These are phyloP conservation scores for Penicillium sp. DNA, from an alignment of 2,329 filamentous ascomycete genomes.

Conservation along the genomic window DNA sequence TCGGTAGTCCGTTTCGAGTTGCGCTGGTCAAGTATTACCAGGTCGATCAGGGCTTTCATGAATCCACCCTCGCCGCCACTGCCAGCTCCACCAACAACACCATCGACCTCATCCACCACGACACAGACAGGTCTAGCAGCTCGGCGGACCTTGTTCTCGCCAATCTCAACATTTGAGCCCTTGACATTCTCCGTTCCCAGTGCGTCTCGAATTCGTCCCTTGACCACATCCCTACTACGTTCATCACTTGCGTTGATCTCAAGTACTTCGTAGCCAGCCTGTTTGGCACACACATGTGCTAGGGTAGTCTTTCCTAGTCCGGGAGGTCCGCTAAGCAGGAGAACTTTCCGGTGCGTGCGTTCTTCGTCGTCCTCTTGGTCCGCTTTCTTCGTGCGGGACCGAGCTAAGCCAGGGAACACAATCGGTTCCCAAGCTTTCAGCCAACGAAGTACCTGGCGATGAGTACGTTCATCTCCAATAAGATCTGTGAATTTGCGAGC, in stretches of 20 bases:
- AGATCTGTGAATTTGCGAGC: slow-evolving; percentile 89
- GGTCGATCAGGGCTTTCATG: slow-evolving; percentile 88
- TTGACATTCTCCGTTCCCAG: slow-evolving; percentile 94
- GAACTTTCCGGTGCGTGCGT: slow-evolving; percentile 78
- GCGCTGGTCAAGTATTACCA: slow-evolving; percentile 82
- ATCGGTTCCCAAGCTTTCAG: slow-evolving; percentile 90
- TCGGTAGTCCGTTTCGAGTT: slow-evolving; percentile 55
- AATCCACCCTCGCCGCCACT: slow-evolving; percentile 86
- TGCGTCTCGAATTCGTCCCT: slow-evolving; percentile 84
- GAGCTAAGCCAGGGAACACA: slow-evolving; percentile 78
- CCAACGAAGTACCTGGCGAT: slow-evolving; percentile 87
- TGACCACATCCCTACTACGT: slow-evolving; percentile 83
- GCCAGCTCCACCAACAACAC: slow-evolving; percentile 79
- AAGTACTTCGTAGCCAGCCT: slow-evolving; percentile 93
- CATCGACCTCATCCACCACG: slow-evolving; percentile 94
- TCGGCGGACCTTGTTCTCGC: slow-evolving; percentile 60
- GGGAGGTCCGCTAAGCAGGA: slow-evolving; percentile 87
- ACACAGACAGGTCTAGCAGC: slow-evolving; percentile 86
- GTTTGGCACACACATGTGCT: slow-evolving; percentile 90
- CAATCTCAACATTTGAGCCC: slow-evolving; percentile 53
- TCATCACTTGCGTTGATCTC: slow-evolving; percentile 99
- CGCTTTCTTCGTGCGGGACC: slow-evolving; percentile 56
- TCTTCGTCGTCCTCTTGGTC: slow-evolving; percentile 59
- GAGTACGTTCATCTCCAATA: slow-evolving; percentile 91
- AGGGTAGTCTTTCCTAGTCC: slow-evolving; percentile 94